Conservation (phyloP, 805 yeast species). For the Candida insectorum region DNA sequence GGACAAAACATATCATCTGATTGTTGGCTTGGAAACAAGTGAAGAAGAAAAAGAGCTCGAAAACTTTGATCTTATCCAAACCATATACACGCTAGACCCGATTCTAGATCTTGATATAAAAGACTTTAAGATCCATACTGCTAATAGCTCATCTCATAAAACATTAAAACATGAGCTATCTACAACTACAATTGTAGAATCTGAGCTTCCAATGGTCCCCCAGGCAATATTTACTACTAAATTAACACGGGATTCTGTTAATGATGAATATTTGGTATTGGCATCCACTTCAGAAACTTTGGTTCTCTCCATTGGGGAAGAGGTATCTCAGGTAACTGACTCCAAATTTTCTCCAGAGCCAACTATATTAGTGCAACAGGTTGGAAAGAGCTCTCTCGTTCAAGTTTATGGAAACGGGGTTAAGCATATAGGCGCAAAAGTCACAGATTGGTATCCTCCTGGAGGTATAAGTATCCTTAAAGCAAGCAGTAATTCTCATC, state of each 20-base stretch:
- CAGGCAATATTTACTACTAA: constrained; percentile 63
- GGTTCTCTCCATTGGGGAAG: constrained; percentile 75
- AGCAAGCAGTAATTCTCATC: constrained; percentile 64
- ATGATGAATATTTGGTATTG: constrained; percentile 63
- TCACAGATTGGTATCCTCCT: constrained; percentile 79
- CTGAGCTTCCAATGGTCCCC: constrained; percentile 69
- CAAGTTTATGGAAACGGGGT: constrained; percentile 76
- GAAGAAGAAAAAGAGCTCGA: constrained; percentile 57
- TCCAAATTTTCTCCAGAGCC: constrained; percentile 58
- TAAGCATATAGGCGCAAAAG: constrained; percentile 45
- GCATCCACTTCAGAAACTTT: constrained; percentile 60
- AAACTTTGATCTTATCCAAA: constrained; percentile 59
- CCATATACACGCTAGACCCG: constrained; percentile 52
- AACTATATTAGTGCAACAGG: constrained; percentile 66
- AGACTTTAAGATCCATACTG: constrained; percentile 10
- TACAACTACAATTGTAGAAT: constrained; percentile 60
- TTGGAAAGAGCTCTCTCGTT: constrained; percentile 60
- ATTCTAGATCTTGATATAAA: constrained; percentile 27
- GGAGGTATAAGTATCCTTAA: constrained; percentile 61
- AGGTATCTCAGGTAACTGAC: constrained; percentile 69
- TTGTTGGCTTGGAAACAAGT: constrained; percentile 49
- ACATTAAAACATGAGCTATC: constrained; percentile 55
- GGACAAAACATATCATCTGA: constrained; percentile 70
- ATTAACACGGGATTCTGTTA: constrained; percentile 37
- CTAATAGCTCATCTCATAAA: constrained; percentile 29